Conservation (phyloP, 352 stramenopile species). For the Phytopythium chamaehyphon region DNA sequence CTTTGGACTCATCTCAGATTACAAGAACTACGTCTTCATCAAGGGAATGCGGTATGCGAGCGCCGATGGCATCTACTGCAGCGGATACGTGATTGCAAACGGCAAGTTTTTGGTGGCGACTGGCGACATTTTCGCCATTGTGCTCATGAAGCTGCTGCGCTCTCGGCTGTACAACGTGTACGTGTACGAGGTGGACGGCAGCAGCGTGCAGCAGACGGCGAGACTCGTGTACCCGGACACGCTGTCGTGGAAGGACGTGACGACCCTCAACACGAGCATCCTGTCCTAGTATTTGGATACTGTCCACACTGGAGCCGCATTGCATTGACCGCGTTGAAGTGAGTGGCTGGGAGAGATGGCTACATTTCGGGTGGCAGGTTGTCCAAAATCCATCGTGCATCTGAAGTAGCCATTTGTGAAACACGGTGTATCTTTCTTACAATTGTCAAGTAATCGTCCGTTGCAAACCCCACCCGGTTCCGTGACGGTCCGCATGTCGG, state of each 20-base stretch:
- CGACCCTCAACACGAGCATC: slow-evolving; percentile 33
- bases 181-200: slow-evolving; percentile 34
- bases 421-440: no score
- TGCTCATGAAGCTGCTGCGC: slow-evolving; percentile 29
- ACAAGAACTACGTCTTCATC: slow-evolving; percentile 38
- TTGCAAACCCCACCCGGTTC: no score
- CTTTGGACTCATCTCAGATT: slow-evolving; percentile 34
- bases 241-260: slow-evolving; percentile 31
- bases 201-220: slow-evolving; percentile 31
- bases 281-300: slow-evolving; percentile 12
- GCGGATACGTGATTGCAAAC: slow-evolving; percentile 38
- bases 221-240: slow-evolving; percentile 36
- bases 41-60: slow-evolving; percentile 41
- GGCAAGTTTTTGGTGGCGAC: slow-evolving; percentile 36
- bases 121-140: slow-evolving; percentile 27
- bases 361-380: no score
- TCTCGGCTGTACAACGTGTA: slow-evolving; percentile 31
- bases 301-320: no score
- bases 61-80: slow-evolving; percentile 39
- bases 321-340: not conserved
- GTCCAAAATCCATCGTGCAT: no score
- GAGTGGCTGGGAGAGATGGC: not conserved
- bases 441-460: no score
- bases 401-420: no score
- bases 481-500: no score